Evolutionary conservation across 164 flowering plant genomes (phyloP), one percentile per base, ranked within the genome.

Genomic region (Piper betle): DNA sequence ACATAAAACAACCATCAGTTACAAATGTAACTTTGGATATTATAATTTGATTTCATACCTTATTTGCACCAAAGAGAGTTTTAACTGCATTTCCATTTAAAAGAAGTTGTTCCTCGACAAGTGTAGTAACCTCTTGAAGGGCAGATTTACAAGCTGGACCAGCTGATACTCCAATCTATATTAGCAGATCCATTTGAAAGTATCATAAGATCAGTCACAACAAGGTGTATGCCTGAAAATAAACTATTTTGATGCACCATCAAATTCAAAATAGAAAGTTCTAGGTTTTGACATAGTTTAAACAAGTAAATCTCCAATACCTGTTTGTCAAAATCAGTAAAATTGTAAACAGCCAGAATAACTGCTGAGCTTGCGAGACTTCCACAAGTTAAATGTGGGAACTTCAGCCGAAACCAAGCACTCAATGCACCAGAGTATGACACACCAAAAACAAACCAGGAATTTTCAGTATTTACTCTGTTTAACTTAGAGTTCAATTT

Each of bases 321-420:
- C 97, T 94, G 99, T 68, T 71, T 77, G 71, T 94, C 99, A 72
- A 88, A 94, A 42, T 91, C 91, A n/a, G 89, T 74, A 71, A 73
- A 94, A 75, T 91, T 80, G 72, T 85, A 84, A 64, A 94, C 75
- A 64, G 97, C 95, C 57, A 60, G 84, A 61, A 94, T 95, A 70
- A 94, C 99, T 0, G 81, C 99, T 71, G 99, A 94, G 73, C 99
- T 94, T 59, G 99, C 97, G 60, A 94, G 96, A 70, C 99, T 91
- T 74, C 97, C 97, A 60, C 99, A 90, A 55, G 97, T 88, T 69
- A 93, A 74, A 68, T 93, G 99, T 57, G 99, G 97, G 61, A 90
- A 93, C 80, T 93, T 93, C 43, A 90, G 64, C 38, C 93, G 95
- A 65, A 90, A 93, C 99, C 99, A 93, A 39, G 99, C 99, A 81